Evolutionary conservation across 805 yeast species (phyloP), one percentile per base, ranked within the genome.

Genomic region (Metschnikowia vanudenii): DNA sequence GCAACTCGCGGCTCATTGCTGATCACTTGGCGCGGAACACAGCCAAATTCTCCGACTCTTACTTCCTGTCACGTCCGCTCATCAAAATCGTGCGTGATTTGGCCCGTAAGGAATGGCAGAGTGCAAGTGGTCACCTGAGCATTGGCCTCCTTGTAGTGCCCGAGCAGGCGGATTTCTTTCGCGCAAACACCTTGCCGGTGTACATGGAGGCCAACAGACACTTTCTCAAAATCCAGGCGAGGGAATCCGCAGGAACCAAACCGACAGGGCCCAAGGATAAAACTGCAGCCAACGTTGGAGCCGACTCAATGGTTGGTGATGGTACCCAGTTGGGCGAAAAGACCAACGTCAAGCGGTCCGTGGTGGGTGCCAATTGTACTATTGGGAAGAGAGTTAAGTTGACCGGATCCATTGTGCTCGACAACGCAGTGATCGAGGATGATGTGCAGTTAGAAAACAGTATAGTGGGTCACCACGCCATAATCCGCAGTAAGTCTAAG

Each of bases 41-140:
- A 46, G 64, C 49, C 17, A 65, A 67, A 51, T 66, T 50, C 58
- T 65, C 49, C 43, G 78, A 65, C 55, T 51, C 56, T 2, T 72
- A 73, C 52, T 69, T 71, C 54, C 45, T 64, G 41, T 68, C 68
- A 47, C 75, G 81, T 53, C 75, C 89, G 4, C 67, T 82, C 31
- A 76, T 78, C 18, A 86, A 86, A 59, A 74, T 91, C 19, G 78
- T 90, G 35, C 80, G 98, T 59, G 96, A 90, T 59, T 67, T 92
- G 47, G 95, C 96, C 3, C 80, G 98, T 65, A 80, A 96, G 52
- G 84, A 96, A 1, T 94, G 99, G 99, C 79, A 78, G 57, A 96
- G 90, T 61, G 73, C 85, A 0, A 57, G 60, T 5, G 61, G 65
- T 9, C 73, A 74, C 51, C 88, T 82, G 45, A 78, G 83, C 0